Conservation (phyloP, 306 rosid species). For the Lagenaria siceraria region DNA sequence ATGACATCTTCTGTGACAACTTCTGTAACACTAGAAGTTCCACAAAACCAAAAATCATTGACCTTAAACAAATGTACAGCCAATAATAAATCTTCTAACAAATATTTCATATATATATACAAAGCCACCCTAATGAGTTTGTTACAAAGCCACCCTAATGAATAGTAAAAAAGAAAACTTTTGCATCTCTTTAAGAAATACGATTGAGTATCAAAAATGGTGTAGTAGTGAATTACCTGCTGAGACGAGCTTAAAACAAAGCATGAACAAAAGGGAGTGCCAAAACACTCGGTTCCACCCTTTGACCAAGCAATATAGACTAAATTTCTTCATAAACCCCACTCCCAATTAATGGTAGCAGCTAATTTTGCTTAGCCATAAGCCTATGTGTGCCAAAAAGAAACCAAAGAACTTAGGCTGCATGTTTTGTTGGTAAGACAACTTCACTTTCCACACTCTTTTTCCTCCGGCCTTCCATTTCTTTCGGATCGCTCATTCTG, state of each 20-base stretch:
- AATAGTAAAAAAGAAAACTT: not conserved
- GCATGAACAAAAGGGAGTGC: too few relatives aligned
- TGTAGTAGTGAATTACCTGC: not conserved
- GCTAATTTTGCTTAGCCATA: not conserved
- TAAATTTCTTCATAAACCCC: not conserved
- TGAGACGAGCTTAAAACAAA: too few relatives aligned
- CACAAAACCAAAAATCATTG: too few relatives aligned
- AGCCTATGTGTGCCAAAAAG: not conserved
- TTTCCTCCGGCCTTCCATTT: constrained; percentile 21
- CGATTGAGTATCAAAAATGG: not conserved
- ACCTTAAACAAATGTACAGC: too few relatives aligned
- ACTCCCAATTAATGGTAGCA: not conserved
- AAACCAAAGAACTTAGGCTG: not conserved
- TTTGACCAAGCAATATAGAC: too few relatives aligned
- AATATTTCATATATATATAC: too few relatives aligned
- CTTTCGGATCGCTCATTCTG: constrained; percentile 17
- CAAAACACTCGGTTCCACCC: too few relatives aligned
- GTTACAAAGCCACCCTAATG: too few relatives aligned
- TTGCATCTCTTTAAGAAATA: not conserved
- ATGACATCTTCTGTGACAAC: too few relatives aligned
- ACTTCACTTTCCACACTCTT: not conserved
- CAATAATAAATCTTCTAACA: too few relatives aligned
- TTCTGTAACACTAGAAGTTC: too few relatives aligned
- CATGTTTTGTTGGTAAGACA: not conserved
- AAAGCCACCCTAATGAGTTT: too few relatives aligned